Percentiles rank a stretch among this genome's conserved stretches.
phyloP scores from a whole-genome alignment of 2,329 filamentous ascomycete genomes.

The Coniella vitis region DNA sequence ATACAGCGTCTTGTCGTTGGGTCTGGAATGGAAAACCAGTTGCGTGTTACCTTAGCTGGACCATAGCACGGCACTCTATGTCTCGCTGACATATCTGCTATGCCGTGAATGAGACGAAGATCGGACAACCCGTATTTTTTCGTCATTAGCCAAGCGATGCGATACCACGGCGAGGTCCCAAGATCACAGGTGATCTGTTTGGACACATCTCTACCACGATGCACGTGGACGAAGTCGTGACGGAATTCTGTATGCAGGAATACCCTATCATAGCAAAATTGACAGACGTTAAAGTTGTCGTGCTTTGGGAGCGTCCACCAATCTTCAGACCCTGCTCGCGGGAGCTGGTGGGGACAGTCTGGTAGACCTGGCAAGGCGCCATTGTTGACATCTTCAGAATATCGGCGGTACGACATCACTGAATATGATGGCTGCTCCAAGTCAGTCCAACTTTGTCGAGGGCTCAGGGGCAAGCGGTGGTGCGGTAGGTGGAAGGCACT shows the following conservation, averaged over 20 bases:
- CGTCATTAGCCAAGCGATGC: slow-evolving; percentile 76
- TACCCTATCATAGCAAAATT: slow-evolving; percentile 66
- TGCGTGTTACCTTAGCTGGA: slow-evolving; percentile 45
- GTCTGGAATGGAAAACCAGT: slow-evolving; percentile 73
- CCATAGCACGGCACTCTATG: slow-evolving; percentile 51
- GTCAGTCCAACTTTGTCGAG: slow-evolving; percentile 24
- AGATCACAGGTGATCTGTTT: slow-evolving; percentile 68
- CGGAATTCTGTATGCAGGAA: slow-evolving; percentile 64
- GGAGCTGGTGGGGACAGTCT: slow-evolving; percentile 60
- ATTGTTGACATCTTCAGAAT: slow-evolving; percentile 44
- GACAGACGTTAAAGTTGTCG: slow-evolving; percentile 73
- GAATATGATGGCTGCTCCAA: slow-evolving; percentile 27
- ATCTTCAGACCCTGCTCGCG: slow-evolving; percentile 59
- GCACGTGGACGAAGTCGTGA: slow-evolving; percentile 56
- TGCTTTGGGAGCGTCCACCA: slow-evolving; percentile 74
- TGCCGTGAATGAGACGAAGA: slow-evolving; percentile 60
- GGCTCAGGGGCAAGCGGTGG: neutral
- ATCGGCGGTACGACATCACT: slow-evolving; percentile 43
- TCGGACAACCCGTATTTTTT: slow-evolving; percentile 62
- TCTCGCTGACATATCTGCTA: slow-evolving; percentile 56
- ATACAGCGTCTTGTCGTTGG: slow-evolving; percentile 57
- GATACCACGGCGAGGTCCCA: slow-evolving; percentile 69
- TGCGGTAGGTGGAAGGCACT: slow-evolving; percentile 34
- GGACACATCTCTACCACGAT: slow-evolving; percentile 41
- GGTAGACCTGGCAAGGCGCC: slow-evolving; percentile 46